Evolutionary conservation across 179 eudicot genomes (phyloP).

Genomic region (Drosera spatulata): DNA sequence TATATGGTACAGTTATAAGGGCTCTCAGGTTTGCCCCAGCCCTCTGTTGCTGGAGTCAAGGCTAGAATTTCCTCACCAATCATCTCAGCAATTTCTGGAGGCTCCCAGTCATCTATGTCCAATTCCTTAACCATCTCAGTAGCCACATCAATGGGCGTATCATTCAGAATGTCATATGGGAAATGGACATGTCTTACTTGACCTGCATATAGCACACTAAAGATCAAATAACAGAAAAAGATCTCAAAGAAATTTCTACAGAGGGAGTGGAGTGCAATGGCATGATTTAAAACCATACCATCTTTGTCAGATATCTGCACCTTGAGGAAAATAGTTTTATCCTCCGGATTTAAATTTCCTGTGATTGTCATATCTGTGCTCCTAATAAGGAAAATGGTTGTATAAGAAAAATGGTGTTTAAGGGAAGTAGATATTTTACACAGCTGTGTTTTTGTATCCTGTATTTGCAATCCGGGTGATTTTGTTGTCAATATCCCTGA

Average conservation of each 20-base stretch:
- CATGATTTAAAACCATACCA: slow-evolving; percentile 30
- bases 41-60: slow-evolving; percentile 28
- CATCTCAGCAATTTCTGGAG: slow-evolving; percentile 65
- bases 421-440: too few species aligned
- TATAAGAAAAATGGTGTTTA: too few species aligned
- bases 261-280: background rate
- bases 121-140: slow-evolving; percentile 95
- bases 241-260: background rate
- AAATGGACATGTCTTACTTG: slow-evolving; percentile 81
- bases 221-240: background rate
- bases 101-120: slow-evolving; percentile 80
- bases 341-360: slow-evolving; percentile 62
- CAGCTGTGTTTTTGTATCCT: too few species aligned
- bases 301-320: slow-evolving; percentile 59
- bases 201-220: slow-evolving; percentile 26
- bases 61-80: slow-evolving; percentile 70
- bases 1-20: too few species aligned
- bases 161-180: slow-evolving; percentile 81
- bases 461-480: too few species aligned
- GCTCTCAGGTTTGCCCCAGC: slow-evolving; percentile 6
- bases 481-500: too few species aligned
- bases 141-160: slow-evolving; percentile 81
- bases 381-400: too few species aligned
- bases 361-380: slow-evolving; percentile 73
- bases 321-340: slow-evolving; percentile 64